Percentiles rank a stretch among this genome's conserved stretches.
phyloP scores from a whole-genome alignment of 73 alveolate genomes.

The Symbiodinium pilosum region DNA sequence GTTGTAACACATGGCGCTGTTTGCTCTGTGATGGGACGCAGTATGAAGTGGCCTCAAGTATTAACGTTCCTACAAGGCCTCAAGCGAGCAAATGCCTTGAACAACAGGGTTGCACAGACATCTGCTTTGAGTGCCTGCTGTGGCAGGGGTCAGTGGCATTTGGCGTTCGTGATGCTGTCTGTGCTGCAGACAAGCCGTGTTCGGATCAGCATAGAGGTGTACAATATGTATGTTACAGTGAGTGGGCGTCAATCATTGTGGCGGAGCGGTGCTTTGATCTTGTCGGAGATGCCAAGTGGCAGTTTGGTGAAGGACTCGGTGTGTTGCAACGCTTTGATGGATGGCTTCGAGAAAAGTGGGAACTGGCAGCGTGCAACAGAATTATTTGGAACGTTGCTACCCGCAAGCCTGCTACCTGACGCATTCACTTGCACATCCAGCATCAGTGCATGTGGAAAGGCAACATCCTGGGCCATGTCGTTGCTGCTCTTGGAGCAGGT shows the following conservation, averaged over 20 bases:
- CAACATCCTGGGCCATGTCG: neutral
- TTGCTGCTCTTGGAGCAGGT: neutral
- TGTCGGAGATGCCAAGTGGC: neutral
- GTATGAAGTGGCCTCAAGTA: neutral
- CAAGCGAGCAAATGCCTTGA: neutral
- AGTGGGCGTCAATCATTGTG: conserved; percentile 18
- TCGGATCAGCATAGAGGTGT: neutral
- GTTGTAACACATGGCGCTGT: neutral
- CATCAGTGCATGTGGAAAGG: conserved; percentile 27
- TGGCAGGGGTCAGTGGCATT: conserved; percentile 22
- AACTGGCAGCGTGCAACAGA: neutral
- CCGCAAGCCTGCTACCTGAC: neutral
- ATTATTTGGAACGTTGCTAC: neutral
- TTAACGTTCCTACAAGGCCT: neutral
- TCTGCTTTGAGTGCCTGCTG: conserved; percentile 38
- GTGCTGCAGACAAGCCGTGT: neutral
- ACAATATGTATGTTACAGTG: neutral
- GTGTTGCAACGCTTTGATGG: conserved; percentile 29
- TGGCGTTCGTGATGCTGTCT: neutral
- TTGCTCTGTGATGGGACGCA: neutral
- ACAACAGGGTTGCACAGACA: neutral
- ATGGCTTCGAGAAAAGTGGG: conserved; percentile 14
- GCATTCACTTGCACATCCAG: conserved; percentile 27
- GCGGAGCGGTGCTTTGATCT: neutral
- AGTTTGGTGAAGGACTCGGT: neutral